A percentile compares a stretch with the other conserved stretches of the same genome.
phyloP scores from a whole-genome alignment of 257 asterid genomes.

The Ophiorrhiza pumila region DNA sequence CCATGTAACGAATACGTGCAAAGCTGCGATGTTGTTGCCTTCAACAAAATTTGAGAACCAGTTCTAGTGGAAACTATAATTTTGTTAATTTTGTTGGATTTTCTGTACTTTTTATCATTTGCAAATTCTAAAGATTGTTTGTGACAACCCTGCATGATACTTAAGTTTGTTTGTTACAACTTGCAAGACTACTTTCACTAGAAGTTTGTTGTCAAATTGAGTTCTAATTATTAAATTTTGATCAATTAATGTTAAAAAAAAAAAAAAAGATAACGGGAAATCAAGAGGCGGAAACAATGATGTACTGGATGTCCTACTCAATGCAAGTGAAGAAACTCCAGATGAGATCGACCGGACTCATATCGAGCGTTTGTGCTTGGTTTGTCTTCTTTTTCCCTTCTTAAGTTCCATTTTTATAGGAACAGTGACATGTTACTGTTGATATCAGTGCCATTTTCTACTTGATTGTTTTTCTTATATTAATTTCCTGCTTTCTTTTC shows the following conservation, averaged over 20 bases:
- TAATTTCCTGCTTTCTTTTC: too few relatives aligned
- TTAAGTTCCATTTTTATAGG: not conserved
- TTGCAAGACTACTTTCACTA: not conserved
- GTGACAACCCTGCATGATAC: too few relatives aligned
- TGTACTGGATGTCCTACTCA: conserved; percentile 27
- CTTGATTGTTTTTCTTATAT: too few relatives aligned
- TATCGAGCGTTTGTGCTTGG: conserved; percentile 69
- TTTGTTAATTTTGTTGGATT: conserved; percentile 33
- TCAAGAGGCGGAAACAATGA: conserved; percentile 23
- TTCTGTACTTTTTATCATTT: conserved; percentile 3
- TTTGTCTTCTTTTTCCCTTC: conserved; percentile 10
- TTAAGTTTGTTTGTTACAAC: not conserved
- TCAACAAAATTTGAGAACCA: conserved; percentile 46
- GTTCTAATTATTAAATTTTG: not conserved
- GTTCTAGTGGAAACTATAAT: conserved; percentile 13
- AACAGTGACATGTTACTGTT: too few relatives aligned
- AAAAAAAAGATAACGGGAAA: conserved; percentile 25
- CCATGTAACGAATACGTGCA: conserved; percentile 45
- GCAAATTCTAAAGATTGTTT: not conserved
- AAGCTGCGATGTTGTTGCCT: conserved; percentile 56
- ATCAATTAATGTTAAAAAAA: not conserved
- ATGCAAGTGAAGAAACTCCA: conserved; percentile 35
- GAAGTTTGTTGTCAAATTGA: not conserved
- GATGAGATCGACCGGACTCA: conserved; percentile 59
- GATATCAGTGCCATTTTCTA: too few relatives aligned